A percentile compares a stretch with the other conserved stretches of the same genome.
These are phyloP conservation scores for Symbiodinium pilosum DNA, from an alignment of 73 alveolate species.

Conservation along the genomic window DNA sequence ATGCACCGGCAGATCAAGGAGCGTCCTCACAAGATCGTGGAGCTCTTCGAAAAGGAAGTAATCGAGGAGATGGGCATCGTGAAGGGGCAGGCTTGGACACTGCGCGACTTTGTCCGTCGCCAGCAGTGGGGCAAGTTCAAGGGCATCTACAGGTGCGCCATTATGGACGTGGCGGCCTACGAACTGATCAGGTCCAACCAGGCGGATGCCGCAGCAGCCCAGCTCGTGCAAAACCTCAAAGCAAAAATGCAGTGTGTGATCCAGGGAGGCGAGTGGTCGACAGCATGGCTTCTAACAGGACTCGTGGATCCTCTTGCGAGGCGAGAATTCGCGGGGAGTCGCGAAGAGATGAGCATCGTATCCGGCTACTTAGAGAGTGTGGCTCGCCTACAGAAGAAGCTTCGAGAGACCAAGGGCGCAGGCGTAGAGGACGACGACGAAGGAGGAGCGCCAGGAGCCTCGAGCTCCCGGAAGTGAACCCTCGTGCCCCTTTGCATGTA, in stretches of 20 bases:
- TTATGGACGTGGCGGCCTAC: conserved; percentile 30
- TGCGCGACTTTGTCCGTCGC: neutral
- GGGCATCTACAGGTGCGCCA: neutral
- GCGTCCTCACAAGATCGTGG: neutral
- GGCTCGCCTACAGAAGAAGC: conserved; percentile 31
- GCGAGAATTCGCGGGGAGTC: conserved; percentile 1
- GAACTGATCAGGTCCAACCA: conserved; percentile 2
- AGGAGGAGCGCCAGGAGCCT: neutral
- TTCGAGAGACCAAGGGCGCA: neutral
- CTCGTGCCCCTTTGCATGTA: neutral
- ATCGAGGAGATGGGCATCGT: neutral
- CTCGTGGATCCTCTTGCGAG: neutral
- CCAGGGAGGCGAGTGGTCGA: conserved; percentile 21
- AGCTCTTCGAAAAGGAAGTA: neutral
- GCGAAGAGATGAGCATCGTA: neutral
- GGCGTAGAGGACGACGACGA: neutral
- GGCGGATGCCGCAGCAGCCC: conserved; percentile 1
- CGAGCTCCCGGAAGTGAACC: neutral
- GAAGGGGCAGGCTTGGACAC: neutral
- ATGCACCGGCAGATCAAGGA: neutral
- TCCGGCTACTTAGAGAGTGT: conserved; percentile 14
- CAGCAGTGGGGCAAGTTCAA: neutral
- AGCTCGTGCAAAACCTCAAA: conserved; percentile 23
- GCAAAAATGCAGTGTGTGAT: neutral
- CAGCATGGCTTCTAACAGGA: conserved; percentile 37